Evolutionary conservation across 2,329 filamentous ascomycete species (phyloP).

Genomic region (Stagonosporopsis chrysanthemi): DNA sequence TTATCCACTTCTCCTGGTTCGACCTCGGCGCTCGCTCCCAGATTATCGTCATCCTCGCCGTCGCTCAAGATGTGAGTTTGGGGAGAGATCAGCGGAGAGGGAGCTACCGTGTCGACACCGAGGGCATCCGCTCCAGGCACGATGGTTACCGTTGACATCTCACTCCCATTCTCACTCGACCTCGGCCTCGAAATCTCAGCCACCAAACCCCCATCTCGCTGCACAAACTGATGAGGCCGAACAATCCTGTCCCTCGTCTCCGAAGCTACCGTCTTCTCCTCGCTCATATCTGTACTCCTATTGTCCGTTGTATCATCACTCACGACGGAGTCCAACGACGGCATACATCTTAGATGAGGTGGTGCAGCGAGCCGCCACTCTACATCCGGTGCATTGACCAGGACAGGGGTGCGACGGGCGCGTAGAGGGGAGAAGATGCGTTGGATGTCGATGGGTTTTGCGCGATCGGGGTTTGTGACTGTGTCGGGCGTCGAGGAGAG

Average conservation of each 20-base stretch:
- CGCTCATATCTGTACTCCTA: neutral
- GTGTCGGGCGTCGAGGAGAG: neutral
- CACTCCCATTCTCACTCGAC: no score
- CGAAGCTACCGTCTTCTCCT: neutral
- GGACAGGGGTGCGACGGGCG: constrained; percentile 10
- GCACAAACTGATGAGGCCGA: neutral
- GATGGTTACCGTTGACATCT: neutral
- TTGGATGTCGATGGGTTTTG: constrained; percentile 1
- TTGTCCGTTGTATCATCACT: neutral
- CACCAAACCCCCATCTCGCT: neutral
- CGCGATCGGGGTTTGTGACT: constrained; percentile 13
- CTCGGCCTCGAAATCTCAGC: neutral
- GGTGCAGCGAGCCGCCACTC: neutral
- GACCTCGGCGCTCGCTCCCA: neutral
- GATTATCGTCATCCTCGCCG: neutral
- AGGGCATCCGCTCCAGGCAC: neutral
- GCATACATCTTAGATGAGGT: neutral
- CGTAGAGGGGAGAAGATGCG: constrained; percentile 10
- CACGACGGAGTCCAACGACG: neutral
- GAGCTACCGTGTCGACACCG: neutral
- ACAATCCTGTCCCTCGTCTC: neutral
- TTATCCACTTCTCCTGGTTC: neutral
- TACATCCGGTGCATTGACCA: constrained; percentile 14
- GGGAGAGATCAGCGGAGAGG: neutral
- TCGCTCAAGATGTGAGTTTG: neutral